A percentile compares a stretch with the other conserved stretches of the same genome.
Conservation (phyloP, 306 rosid species). For the Vigna angularis region DNA sequence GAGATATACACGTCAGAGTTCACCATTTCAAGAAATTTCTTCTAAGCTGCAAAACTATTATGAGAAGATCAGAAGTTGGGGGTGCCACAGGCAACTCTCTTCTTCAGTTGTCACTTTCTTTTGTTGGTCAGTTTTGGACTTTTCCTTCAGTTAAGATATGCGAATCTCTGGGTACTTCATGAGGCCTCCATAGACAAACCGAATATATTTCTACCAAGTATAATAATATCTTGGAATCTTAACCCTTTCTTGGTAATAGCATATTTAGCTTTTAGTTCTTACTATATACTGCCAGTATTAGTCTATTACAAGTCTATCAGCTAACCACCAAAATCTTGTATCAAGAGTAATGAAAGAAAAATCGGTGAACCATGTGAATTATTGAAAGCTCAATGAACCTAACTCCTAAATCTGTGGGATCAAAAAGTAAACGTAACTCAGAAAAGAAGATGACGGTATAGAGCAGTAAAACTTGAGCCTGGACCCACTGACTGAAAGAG, state of each 20-base stretch:
- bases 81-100: conserved; percentile 24
- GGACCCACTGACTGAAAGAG: conserved; percentile 30
- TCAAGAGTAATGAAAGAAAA: conserved; percentile 4
- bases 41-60: conserved; percentile 1
- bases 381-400: conserved; percentile 23
- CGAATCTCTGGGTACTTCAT: conserved; percentile 41
- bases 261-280: not conserved
- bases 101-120: conserved; percentile 48
- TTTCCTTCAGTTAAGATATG: conserved; percentile 46
- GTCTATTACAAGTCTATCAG: not conserved
- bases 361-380: not conserved
- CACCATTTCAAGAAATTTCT: conserved; percentile 39
- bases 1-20: conserved; percentile 35
- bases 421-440: not conserved
- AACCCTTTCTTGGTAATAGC: conserved; percentile 14
- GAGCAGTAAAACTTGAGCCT: conserved; percentile 16
- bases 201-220: conserved; percentile 22
- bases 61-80: conserved; percentile 32
- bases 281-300: not conserved
- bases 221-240: conserved; percentile 20
- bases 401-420: conserved; percentile 6
- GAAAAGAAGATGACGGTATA: conserved; percentile 3
- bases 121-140: conserved; percentile 38
- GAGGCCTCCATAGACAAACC: conserved; percentile 23
- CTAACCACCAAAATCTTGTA: not conserved